These are phyloP conservation scores for Penicillium turbatum DNA, from an alignment of 495 filamentous ascomycete species.

Conservation along the genomic window DNA sequence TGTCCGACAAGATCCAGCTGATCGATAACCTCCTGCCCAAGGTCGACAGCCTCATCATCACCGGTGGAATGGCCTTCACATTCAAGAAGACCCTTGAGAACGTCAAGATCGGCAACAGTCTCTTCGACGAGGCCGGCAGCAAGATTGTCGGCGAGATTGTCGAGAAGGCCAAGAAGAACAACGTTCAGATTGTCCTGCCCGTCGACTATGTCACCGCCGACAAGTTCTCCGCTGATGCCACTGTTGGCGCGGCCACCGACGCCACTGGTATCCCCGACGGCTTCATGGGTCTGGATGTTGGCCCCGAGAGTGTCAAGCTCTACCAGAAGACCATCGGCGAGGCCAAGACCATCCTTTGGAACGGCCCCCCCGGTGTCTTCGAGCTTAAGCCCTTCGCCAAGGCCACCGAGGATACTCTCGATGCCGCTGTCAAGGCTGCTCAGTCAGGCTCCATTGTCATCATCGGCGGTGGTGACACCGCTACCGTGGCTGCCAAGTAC, in stretches of 20 bases:
- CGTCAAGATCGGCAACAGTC: constrained; percentile 82
- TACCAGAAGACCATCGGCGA: constrained; percentile 80
- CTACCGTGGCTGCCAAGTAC: constrained; percentile 97
- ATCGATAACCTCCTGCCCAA: constrained; percentile 98
- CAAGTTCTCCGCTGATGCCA: constrained; percentile 86
- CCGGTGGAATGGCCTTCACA: constrained; percentile 98
- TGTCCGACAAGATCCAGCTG: constrained; percentile 98
- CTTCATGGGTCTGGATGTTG: constrained; percentile 96
- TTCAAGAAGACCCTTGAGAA: constrained; percentile 97
- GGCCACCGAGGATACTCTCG: constrained; percentile 84
- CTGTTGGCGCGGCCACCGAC: constrained; percentile 78
- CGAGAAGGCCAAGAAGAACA: constrained; percentile 94
- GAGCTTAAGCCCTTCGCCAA: constrained; percentile 92
- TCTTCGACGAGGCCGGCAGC: constrained; percentile 92
- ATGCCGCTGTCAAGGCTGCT: constrained; percentile 76
- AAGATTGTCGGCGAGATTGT: constrained; percentile 86
- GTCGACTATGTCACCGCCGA: constrained; percentile 94
- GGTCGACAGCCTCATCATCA: constrained; percentile 94
- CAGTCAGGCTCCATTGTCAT: constrained; percentile 87
- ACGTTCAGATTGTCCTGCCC: constrained; percentile 89
- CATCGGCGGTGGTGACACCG: constrained; percentile 97
- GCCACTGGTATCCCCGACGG: constrained; percentile 88
- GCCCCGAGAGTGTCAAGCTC: constrained; percentile 76
- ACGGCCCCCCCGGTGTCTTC: constrained; percentile 94
- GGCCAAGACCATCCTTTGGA: constrained; percentile 98